Percentiles rank a stretch among this genome's conserved stretches.
These are phyloP conservation scores for Fraxinus quadrangulata DNA, from an alignment of 257 asterid genomes.

Conservation along the genomic window DNA sequence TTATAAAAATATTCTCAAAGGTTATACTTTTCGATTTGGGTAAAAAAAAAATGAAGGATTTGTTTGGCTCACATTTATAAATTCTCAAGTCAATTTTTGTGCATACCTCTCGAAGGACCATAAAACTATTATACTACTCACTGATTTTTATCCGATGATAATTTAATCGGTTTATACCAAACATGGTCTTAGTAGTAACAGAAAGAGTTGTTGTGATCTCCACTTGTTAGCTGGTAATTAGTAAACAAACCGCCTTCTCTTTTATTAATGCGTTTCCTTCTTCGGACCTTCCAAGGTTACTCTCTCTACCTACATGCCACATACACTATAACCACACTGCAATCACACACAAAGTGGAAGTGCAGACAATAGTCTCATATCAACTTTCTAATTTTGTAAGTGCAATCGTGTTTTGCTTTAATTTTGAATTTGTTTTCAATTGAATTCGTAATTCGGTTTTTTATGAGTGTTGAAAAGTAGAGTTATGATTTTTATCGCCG, in stretches of 20 bases:
- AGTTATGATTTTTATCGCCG: neutral
- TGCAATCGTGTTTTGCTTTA: neutral
- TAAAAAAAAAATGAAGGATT: too few relatives aligned
- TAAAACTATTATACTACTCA: too few relatives aligned
- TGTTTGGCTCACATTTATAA: too few relatives aligned
- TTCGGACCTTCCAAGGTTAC: conserved; percentile 33
- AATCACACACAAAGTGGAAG: conserved; percentile 17
- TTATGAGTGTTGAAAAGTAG: neutral
- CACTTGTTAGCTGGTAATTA: neutral
- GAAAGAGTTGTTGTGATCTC: neutral
- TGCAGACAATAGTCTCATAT: neutral
- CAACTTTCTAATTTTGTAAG: neutral
- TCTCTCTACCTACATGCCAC: conserved; percentile 8
- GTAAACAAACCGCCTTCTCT: conserved; percentile 21
- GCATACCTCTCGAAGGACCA: too few relatives aligned
- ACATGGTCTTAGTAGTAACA: neutral
- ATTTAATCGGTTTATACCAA: too few relatives aligned
- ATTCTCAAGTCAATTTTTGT: too few relatives aligned
- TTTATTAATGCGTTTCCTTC: neutral
- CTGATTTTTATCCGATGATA: too few relatives aligned
- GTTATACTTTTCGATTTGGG: too few relatives aligned
- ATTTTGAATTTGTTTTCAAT: neutral
- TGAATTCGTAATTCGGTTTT: neutral
- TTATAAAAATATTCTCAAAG: too few relatives aligned
- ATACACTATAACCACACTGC: conserved; percentile 12